Conservation (phyloP, 169 alveolate species). For the Babesia ovata region DNA sequence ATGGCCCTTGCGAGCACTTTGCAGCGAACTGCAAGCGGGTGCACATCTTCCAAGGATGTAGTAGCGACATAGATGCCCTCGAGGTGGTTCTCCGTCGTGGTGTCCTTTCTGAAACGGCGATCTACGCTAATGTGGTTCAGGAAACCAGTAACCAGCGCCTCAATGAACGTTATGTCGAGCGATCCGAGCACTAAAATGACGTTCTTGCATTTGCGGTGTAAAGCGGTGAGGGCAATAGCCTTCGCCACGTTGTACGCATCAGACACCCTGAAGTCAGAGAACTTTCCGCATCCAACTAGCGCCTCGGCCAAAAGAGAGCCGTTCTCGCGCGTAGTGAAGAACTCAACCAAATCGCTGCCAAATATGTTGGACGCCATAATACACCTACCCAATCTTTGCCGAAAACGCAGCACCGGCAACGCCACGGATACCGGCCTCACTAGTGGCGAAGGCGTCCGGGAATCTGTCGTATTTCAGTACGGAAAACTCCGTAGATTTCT, state of each 20-base stretch:
- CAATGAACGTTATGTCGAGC: conserved; percentile 8
- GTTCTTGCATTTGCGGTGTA: conserved; percentile 25
- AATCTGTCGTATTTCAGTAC: conserved; percentile 19
- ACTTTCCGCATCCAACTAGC: conserved; percentile 55
- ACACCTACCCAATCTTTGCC: conserved; percentile 55
- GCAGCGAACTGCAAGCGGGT: conserved; percentile 1
- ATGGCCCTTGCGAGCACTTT: conserved; percentile 38
- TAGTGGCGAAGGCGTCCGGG: conserved; percentile 26
- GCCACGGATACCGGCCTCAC: conserved; percentile 19
- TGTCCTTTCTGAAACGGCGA: conserved; percentile 61
- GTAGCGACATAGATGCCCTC: conserved; percentile 25
- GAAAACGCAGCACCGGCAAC: conserved; percentile 34
- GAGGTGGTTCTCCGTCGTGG: conserved; percentile 20
- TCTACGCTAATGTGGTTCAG: conserved; percentile 49
- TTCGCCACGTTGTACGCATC: conserved; percentile 35
- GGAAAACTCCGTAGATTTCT: conserved; percentile 1
- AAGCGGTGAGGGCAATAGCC: conserved; percentile 29
- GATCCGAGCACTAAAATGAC: conserved; percentile 29
- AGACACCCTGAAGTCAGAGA: conserved; percentile 13
- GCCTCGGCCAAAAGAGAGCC: conserved; percentile 40
- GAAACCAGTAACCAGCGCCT: conserved; percentile 29
- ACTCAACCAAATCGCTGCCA: conserved; percentile 45
- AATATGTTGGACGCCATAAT: background rate
- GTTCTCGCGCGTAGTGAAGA: conserved; percentile 6
- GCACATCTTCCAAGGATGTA: background rate